A percentile compares a stretch with the other conserved stretches of the same genome.
Conservation (phyloP, 2,329 filamentous ascomycete species). For the Salinomyces thailandicus region DNA sequence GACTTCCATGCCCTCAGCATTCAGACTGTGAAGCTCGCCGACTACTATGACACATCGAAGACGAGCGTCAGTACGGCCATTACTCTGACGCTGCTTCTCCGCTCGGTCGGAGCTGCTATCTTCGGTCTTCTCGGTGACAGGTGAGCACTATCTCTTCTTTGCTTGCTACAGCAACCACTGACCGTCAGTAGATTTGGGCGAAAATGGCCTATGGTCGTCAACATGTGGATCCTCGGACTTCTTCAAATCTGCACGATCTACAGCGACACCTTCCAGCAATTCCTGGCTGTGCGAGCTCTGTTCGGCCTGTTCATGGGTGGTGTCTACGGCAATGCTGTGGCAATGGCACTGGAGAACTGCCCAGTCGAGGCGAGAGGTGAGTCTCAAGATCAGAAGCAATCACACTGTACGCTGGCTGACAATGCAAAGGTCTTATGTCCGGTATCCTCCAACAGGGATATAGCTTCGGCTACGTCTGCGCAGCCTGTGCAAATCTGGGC, state of each 20-base stretch:
- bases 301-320: conserved; percentile 76
- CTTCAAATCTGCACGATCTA: conserved; percentile 74
- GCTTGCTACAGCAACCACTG: background rate
- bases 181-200: conserved; percentile 44
- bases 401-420: background rate
- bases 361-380: conserved; percentile 56
- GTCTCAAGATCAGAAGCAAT: conserved; percentile 2
- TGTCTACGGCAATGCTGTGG: conserved; percentile 64
- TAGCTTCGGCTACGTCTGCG: conserved; percentile 62
- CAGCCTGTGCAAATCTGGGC: conserved; percentile 63
- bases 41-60: conserved; percentile 48
- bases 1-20: conserved; percentile 75
- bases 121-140: conserved; percentile 72
- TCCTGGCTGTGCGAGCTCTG: conserved; percentile 61
- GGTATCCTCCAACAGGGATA: conserved; percentile 68
- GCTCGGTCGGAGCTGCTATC: conserved; percentile 61
- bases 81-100: conserved; percentile 62
- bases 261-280: conserved; percentile 58
- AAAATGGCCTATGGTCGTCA: conserved; percentile 52
- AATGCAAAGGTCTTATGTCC: conserved; percentile 48
- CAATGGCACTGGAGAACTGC: conserved; percentile 67
- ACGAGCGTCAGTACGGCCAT: conserved; percentile 66
- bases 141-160: too few species aligned
- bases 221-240: conserved; percentile 61
- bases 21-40: conserved; percentile 60